Percentiles rank a stretch among this genome's conserved stretches.
These are phyloP conservation scores for Teratosphaeria epicoccoides DNA, from an alignment of 2,329 filamentous ascomycete genomes.

Conservation along the genomic window DNA sequence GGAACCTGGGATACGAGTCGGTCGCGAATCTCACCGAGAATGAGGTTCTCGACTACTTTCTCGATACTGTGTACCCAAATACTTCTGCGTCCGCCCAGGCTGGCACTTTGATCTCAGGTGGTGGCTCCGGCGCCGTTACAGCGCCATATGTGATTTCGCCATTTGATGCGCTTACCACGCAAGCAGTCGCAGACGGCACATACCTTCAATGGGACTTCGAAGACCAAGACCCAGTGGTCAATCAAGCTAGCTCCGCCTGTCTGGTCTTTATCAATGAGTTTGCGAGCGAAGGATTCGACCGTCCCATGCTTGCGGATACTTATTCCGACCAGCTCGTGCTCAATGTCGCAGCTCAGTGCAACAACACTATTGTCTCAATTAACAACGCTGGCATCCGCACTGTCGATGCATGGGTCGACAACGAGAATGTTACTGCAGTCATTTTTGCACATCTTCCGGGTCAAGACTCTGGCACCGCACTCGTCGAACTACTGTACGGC, in stretches of 20 bases:
- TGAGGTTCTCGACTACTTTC: neutral
- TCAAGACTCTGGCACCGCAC: constrained; percentile 69
- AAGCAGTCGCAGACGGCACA: constrained; percentile 41
- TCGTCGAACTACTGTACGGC: constrained; percentile 73
- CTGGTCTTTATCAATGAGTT: constrained; percentile 69
- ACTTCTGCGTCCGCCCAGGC: constrained; percentile 40
- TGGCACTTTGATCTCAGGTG: neutral
- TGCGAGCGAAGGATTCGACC: constrained; percentile 79
- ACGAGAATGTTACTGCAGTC: constrained; percentile 72
- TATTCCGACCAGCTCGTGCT: constrained; percentile 66
- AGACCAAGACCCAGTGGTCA: constrained; percentile 24
- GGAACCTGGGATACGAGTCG: constrained; percentile 46
- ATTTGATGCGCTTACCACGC: constrained; percentile 38
- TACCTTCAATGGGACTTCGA: constrained; percentile 19
- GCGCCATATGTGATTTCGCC: constrained; percentile 48
- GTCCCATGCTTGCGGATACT: constrained; percentile 88
- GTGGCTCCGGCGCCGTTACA: neutral
- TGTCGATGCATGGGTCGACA: constrained; percentile 61
- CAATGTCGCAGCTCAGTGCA: constrained; percentile 64
- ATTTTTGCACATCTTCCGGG: constrained; percentile 72
- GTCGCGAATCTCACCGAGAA: constrained; percentile 41
- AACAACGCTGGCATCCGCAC: constrained; percentile 76
- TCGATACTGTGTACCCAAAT: constrained; percentile 42
- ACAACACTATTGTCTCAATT: constrained; percentile 86
- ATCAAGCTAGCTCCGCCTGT: constrained; percentile 59